Conservation (phyloP, 169 alveolate genomes). For the Cryptosporidium tyzzeri region DNA sequence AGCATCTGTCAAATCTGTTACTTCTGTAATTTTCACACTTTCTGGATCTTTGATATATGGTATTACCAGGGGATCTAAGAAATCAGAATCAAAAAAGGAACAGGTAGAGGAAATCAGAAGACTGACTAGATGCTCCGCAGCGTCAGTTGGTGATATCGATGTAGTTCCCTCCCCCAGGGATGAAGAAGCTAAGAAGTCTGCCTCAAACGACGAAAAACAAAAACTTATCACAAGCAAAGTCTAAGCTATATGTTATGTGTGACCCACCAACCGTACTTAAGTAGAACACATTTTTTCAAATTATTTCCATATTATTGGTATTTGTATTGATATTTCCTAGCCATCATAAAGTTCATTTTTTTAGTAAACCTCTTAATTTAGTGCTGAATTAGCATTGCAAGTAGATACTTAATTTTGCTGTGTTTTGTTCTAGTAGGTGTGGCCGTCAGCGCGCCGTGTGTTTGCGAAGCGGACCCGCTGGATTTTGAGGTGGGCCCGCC, state of each 20-base stretch:
- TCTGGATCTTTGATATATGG: slow-evolving; percentile 73
- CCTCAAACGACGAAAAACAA: slow-evolving; percentile 23
- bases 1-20: slow-evolving; percentile 26
- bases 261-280: not conserved
- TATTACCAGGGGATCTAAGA: slow-evolving; percentile 48
- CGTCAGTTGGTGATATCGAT: slow-evolving; percentile 66
- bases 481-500: no score
- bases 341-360: not conserved
- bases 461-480: not conserved
- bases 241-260: not conserved
- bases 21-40: slow-evolving; percentile 47
- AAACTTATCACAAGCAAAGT: slow-evolving; percentile 33
- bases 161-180: slow-evolving; percentile 2
- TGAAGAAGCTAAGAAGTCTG: not conserved
- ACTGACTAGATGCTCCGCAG: slow-evolving; percentile 71
- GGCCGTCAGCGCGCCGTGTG: not conserved
- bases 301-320: not conserved
- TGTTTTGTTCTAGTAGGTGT: not conserved
- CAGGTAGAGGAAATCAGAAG: slow-evolving; percentile 60
- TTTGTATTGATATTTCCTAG: not conserved
- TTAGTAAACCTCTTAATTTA: not conserved
- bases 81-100: slow-evolving; percentile 37
- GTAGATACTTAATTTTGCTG: slow-evolving; percentile 3
- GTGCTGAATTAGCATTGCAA: slow-evolving; percentile 22
- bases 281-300: not conserved